Percentiles rank a stretch among this genome's conserved stretches.
These are phyloP conservation scores for Sordariomycetes sp. DNA, from an alignment of 2,329 filamentous ascomycete species.

Conservation along the genomic window DNA sequence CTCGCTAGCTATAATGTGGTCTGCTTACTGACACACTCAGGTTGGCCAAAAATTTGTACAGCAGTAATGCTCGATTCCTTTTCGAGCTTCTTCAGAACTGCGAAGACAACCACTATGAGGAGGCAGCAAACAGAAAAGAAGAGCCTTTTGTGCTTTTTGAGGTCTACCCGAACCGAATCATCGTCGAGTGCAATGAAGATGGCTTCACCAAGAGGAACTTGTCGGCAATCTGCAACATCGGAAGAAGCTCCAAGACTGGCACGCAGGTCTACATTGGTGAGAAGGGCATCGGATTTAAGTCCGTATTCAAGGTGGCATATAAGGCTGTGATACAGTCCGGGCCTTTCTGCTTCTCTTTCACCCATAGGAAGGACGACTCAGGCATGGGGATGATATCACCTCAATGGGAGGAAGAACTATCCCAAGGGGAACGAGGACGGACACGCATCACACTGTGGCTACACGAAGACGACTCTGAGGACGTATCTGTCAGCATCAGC, in stretches of 20 bases:
- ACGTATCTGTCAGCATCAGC: conserved; percentile 14
- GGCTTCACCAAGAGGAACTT: conserved; percentile 30
- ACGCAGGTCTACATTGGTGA: conserved; percentile 32
- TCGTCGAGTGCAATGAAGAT: conserved; percentile 38
- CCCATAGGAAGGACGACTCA: conserved; percentile 23
- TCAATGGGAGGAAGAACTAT: conserved; percentile 23
- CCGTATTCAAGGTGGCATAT: conserved; percentile 34
- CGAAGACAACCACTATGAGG: conserved; percentile 31
- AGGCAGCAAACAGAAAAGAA: conserved; percentile 33
- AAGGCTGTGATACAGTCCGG: conserved; percentile 35
- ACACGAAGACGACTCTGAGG: conserved; percentile 12
- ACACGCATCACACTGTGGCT: conserved; percentile 29
- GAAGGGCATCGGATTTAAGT: conserved; percentile 40
- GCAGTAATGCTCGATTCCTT: conserved; percentile 24
- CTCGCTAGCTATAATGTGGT: too few relatives aligned
- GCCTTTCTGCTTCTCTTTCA: conserved; percentile 33
- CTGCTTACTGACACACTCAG: too few relatives aligned
- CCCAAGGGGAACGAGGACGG: conserved; percentile 8
- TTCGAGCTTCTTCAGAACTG: conserved; percentile 8
- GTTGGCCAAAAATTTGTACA: conserved; percentile 31
- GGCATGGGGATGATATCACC: conserved; percentile 43
- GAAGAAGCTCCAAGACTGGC: conserved; percentile 30
- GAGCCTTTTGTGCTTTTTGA: conserved; percentile 26
- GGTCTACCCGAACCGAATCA: conserved; percentile 22
- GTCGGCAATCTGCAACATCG: conserved; percentile 30